Evolutionary conservation across 176 grass and related monocot genomes (phyloP).

Genomic region (Elymus sibiricus): DNA sequence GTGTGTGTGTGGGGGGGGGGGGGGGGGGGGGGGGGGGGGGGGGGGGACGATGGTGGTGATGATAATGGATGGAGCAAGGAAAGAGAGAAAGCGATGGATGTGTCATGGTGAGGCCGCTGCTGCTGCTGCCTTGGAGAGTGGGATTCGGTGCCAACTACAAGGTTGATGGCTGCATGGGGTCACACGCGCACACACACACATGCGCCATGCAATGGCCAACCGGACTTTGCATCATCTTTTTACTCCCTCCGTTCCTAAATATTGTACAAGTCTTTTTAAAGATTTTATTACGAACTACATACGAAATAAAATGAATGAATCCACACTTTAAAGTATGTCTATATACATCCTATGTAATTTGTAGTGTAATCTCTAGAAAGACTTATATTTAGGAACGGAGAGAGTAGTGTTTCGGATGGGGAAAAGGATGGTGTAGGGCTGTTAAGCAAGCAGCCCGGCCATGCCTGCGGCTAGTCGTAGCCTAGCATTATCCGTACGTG

Average conservation of each 20-base stretch:
- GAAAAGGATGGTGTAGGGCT: conserved; percentile 45
- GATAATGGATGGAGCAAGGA: conserved; percentile 1
- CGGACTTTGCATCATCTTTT: conserved; percentile 44
- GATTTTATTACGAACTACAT: too few species aligned
- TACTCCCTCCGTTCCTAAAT: too few species aligned
- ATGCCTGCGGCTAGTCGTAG: conserved; percentile 35
- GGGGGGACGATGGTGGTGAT: conserved; percentile 1
- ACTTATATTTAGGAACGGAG: too few species aligned
- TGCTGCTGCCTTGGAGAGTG: conserved; percentile 51
- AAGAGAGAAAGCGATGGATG: conserved; percentile 34
- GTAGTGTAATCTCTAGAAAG: too few species aligned
- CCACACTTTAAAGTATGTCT: too few species aligned
- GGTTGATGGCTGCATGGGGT: conserved; percentile 68
- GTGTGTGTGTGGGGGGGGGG: neutral
- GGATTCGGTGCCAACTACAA: conserved; percentile 71
- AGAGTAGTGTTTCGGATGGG: conserved; percentile 41
- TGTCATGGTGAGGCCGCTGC: conserved; percentile 62
- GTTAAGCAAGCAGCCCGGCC: conserved; percentile 26
- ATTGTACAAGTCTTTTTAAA: too few species aligned
- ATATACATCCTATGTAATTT: too few species aligned
- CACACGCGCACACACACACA: conserved; percentile 23
- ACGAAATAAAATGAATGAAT: too few species aligned
- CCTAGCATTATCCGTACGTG: conserved; percentile 48
- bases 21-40: conserved; percentile 12
- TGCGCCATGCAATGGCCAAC: conserved; percentile 32